phyloP scores from a whole-genome alignment of 2,329 filamentous ascomycete genomes.

The Mycogone perniciosa region DNA sequence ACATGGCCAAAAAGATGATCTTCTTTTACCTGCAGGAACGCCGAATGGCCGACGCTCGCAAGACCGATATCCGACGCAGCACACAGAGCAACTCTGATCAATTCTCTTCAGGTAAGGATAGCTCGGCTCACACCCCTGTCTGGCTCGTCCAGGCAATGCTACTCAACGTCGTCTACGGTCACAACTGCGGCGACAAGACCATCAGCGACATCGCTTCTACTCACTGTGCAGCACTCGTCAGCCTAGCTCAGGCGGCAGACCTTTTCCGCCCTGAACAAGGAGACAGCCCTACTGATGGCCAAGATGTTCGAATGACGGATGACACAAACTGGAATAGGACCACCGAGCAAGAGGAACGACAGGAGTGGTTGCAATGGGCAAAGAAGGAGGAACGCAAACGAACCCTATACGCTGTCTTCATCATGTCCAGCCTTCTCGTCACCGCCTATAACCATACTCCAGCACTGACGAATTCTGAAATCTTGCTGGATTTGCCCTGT shows the following conservation, averaged over 20 bases:
- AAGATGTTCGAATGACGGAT: conserved; percentile 54
- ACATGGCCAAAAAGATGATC: conserved; percentile 93
- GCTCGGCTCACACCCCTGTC: conserved; percentile 68
- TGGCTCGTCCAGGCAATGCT: conserved; percentile 98
- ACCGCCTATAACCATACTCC: conserved; percentile 91
- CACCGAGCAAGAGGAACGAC: conserved; percentile 45
- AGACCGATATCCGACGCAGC: conserved; percentile 52
- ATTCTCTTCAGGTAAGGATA: conserved; percentile 46
- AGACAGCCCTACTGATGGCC: conserved; percentile 35
- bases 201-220: conserved; percentile 88
- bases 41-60: conserved; percentile 73
- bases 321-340: conserved; percentile 42
- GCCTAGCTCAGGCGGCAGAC: conserved; percentile 82
- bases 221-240: conserved; percentile 85
- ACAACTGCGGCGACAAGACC: conserved; percentile 87
- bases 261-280: conserved; percentile 42
- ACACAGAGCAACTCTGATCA: conserved; percentile 41
- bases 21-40: conserved; percentile 87
- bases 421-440: conserved; percentile 82
- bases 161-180: conserved; percentile 89
- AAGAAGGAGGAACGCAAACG: conserved; percentile 83
- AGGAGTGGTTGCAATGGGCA: conserved; percentile 80
- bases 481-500: conserved; percentile 80
- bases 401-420: conserved; percentile 85
- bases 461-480: conserved; percentile 88